phyloP scores from a whole-genome alignment of 2,329 filamentous ascomycete species.

The Fusarium sacchari region DNA sequence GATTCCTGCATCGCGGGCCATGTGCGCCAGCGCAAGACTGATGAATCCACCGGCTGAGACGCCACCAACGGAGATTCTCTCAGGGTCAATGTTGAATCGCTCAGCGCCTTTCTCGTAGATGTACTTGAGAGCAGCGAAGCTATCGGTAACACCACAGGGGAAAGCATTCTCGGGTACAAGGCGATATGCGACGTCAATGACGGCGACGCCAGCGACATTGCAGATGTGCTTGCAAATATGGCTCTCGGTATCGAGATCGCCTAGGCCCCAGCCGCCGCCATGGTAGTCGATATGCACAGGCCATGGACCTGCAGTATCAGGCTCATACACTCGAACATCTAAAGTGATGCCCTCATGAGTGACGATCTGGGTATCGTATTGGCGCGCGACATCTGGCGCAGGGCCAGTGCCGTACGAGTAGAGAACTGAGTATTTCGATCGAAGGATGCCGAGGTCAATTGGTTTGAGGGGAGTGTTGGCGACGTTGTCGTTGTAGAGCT shows the following conservation, averaged over 20 bases:
- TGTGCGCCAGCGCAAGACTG: conserved; percentile 1
- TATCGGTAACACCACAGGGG: conserved; percentile 3
- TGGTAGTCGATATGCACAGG: conserved; percentile 62
- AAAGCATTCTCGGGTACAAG: conserved; percentile 5
- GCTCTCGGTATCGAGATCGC: conserved; percentile 60
- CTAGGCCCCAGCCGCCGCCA: conserved; percentile 61
- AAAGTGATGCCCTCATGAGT: not conserved
- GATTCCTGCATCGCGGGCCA: not conserved
- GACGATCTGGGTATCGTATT: conserved; percentile 49
- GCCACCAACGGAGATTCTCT: not conserved
- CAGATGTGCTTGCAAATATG: conserved; percentile 61
- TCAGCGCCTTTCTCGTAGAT: conserved; percentile 1
- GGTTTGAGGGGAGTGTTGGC: conserved; percentile 53
- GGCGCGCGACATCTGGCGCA: conserved; percentile 52
- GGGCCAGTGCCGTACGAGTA: conserved; percentile 57
- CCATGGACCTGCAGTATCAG: conserved; percentile 51
- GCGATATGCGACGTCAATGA: conserved; percentile 52
- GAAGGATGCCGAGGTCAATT: conserved; percentile 52
- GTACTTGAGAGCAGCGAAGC: conserved; percentile 10
- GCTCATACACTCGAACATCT: conserved; percentile 1
- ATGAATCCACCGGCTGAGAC: conserved; percentile 12
- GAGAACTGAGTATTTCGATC: conserved; percentile 55
- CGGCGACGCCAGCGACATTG: conserved; percentile 54
- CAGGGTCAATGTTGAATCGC: not conserved
- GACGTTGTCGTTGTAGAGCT: conserved; percentile 59